A percentile compares a stretch with the other conserved stretches of the same genome.
phyloP scores from a whole-genome alignment of 1,139 yeast species.

The Taiozyma sp. region DNA sequence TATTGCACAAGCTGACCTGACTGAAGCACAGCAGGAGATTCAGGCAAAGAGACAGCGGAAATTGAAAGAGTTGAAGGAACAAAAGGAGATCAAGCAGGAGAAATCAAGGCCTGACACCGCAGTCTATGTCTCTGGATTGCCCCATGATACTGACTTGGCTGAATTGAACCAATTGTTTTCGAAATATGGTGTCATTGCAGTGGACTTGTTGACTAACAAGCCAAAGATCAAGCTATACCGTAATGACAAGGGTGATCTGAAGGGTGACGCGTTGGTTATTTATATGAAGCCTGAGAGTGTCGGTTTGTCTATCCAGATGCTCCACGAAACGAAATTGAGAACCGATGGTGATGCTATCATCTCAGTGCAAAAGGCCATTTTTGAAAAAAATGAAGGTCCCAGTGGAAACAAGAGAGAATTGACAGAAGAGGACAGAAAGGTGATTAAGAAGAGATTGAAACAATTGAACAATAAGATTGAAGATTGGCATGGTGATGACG shows the following conservation, averaged over 20 bases:
- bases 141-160: constrained; percentile 38
- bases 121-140: constrained; percentile 51
- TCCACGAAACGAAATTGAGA: constrained; percentile 46
- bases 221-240: constrained; percentile 49
- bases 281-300: constrained; percentile 62
- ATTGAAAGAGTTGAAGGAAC: constrained; percentile 23
- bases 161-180: constrained; percentile 44
- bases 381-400: constrained; percentile 22
- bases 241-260: constrained; percentile 39
- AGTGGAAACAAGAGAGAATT: constrained; percentile 11
- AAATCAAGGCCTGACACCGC: constrained; percentile 29
- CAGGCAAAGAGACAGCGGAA: constrained; percentile 21
- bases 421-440: constrained; percentile 21
- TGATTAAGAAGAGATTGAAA: constrained; percentile 23
- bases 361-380: constrained; percentile 51
- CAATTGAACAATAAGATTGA: constrained; percentile 31
- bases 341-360: constrained; percentile 28
- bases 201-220: constrained; percentile 43
- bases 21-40: constrained; percentile 20
- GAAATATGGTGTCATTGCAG: constrained; percentile 58
- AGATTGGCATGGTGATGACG: constrained; percentile 47
- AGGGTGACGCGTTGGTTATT: constrained; percentile 63
- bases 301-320: constrained; percentile 56
- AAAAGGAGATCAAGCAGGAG: constrained; percentile 7
- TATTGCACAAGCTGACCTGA: constrained; percentile 3